Evolutionary conservation across 1,139 yeast species (phyloP).

Genomic region (Geotrichum cucujoidarum): DNA sequence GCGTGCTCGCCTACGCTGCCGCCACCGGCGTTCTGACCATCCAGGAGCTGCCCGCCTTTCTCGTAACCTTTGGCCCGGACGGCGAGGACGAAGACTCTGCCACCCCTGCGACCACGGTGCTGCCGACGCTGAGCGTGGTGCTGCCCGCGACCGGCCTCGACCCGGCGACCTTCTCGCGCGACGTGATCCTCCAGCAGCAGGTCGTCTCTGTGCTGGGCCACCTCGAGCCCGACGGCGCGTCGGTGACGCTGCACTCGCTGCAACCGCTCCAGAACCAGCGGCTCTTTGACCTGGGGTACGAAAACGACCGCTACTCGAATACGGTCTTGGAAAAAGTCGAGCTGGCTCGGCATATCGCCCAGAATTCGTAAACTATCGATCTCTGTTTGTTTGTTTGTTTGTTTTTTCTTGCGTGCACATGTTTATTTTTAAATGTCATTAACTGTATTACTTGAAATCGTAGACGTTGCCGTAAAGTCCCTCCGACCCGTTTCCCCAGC

Average conservation of each 20-base stretch:
- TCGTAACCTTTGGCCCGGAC: conserved; percentile 1
- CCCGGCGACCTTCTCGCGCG: not conserved
- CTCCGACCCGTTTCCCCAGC: not conserved
- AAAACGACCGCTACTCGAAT: conserved; percentile 19
- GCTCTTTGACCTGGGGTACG: conserved; percentile 11
- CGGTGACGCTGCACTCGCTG: conserved; percentile 4
- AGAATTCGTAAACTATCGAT: not conserved
- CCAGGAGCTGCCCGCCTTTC: conserved; percentile 16
- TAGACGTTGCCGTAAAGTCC: not conserved
- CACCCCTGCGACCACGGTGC: not conserved
- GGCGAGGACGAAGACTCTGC: not conserved
- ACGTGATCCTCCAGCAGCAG: not conserved
- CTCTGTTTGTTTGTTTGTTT: no score
- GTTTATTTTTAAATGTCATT: not conserved
- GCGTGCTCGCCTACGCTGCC: conserved; percentile 1
- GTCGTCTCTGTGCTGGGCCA: conserved; percentile 12
- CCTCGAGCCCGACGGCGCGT: not conserved
- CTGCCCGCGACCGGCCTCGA: not conserved
- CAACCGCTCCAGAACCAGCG: conserved; percentile 5
- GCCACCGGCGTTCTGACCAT: conserved; percentile 1
- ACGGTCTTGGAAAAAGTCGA: conserved; percentile 12
- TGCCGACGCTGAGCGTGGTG: not conserved
- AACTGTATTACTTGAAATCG: not conserved
- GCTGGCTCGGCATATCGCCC: conserved; percentile 10
- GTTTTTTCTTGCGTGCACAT: not conserved